phyloP scores from a whole-genome alignment of 495 filamentous ascomycete species.

The Arthonia radiata region DNA sequence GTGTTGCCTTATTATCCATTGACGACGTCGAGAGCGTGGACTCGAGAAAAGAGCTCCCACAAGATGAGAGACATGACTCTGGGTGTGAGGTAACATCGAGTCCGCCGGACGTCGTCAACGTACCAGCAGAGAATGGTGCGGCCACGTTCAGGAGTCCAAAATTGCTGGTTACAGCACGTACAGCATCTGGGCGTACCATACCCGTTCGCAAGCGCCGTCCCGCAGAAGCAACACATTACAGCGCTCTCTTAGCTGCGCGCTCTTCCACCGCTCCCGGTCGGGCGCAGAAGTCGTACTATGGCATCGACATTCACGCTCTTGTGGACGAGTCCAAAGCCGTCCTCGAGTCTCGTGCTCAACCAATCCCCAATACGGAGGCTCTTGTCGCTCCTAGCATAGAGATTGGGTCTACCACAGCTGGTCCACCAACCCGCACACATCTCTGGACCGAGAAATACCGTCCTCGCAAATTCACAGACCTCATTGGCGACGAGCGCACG shows the following conservation, averaged over 20 bases:
- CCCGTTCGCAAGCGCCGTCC: slow-evolving; percentile 27
- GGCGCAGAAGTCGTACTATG: slow-evolving; percentile 69
- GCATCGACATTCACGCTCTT: slow-evolving; percentile 65
- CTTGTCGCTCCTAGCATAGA: too few relatives aligned
- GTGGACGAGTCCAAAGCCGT: slow-evolving; percentile 44
- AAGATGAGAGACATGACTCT: neutral
- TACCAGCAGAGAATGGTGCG: neutral
- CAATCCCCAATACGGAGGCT: too few relatives aligned
- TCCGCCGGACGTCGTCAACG: neutral
- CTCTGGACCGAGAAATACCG: slow-evolving; percentile 34
- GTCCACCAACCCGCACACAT: too few relatives aligned
- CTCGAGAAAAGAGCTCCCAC: too few relatives aligned
- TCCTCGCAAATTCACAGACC: slow-evolving; percentile 70
- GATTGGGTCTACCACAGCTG: too few relatives aligned
- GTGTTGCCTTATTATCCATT: too few relatives aligned
- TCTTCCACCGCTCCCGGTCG: slow-evolving; percentile 41
- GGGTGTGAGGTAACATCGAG: neutral
- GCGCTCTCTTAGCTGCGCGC: slow-evolving; percentile 41
- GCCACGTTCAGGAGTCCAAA: slow-evolving; percentile 17
- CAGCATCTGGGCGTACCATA: slow-evolving; percentile 36
- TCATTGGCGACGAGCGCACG: slow-evolving; percentile 83
- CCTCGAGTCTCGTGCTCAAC: too few relatives aligned
- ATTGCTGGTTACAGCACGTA: too few relatives aligned
- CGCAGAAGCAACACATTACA: slow-evolving; percentile 28
- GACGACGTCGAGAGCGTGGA: too few relatives aligned